Evolutionary conservation across 306 rosid genomes (phyloP).

Genomic region (Abrus precatorius): DNA sequence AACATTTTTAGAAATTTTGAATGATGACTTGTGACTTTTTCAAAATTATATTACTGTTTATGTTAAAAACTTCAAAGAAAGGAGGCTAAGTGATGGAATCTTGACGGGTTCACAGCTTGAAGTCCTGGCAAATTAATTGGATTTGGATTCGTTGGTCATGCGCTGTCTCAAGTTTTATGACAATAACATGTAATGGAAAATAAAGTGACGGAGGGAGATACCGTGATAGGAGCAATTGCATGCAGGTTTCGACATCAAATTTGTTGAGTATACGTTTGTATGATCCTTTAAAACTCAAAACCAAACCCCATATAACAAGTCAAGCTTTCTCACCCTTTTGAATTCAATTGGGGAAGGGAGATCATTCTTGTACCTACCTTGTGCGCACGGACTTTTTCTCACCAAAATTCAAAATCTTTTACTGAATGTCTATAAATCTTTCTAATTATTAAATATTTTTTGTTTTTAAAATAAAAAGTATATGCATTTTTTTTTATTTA

Average conservation of each 20-base stretch:
- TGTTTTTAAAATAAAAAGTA: no score
- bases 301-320: not conserved
- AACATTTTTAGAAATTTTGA: not conserved
- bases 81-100: not conserved
- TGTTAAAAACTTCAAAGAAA: conserved; percentile 1
- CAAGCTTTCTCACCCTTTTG: not conserved
- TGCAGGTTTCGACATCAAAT: not conserved
- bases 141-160: conserved; percentile 29
- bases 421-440: no score
- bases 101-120: conserved; percentile 31
- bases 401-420: no score
- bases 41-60: not conserved
- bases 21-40: not conserved
- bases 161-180: conserved; percentile 1
- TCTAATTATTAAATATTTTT: no score
- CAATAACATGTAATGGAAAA: not conserved
- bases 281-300: not conserved
- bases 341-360: not conserved
- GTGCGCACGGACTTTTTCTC: not conserved
- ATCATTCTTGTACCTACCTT: not conserved
- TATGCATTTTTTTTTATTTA: no score
- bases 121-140: conserved; percentile 30
- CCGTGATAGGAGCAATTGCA: not conserved
- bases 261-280: not conserved
- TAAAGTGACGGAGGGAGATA: not conserved